Base-by-base conservation (phyloP, 2,329 filamentous ascomycete species). In the Fusarium heterosporum region DNA sequence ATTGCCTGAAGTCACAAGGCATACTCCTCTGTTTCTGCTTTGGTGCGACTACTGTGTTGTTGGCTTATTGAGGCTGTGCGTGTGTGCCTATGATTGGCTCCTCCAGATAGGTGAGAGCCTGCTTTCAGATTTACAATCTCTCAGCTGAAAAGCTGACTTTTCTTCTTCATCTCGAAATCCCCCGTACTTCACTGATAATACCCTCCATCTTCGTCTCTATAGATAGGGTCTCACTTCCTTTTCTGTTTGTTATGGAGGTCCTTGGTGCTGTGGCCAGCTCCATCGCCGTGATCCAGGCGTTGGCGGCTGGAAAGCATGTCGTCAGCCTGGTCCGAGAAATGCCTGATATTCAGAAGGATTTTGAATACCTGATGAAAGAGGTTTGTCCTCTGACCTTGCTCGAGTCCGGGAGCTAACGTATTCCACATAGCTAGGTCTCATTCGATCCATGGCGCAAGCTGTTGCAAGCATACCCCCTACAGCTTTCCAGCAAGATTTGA, bases 241-340 rank as follows among this genome's bases (percentile, higher is more conserved):
- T 32, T 13, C 12, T 8, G 4, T 22, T 16, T 1, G 9, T 9
- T 3, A 66, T 66, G 63, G 64, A 68, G n/a, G 54, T 67, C 5
- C 36, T 67, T 2, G 59, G 64, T 25, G 51, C 59, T 0, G 39
- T 68, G 3, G 63, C 50, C 14, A 68, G 64, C 41, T 55, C 50
- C 14, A 68, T 67, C 12, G 59, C 64, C 1, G 22, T 68, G 2
- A 22, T 57, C 1, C 64, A 67, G 40, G 50, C 43, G 12, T 19
- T 64, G 22, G 41, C 38, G 11, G 64, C 53, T 16, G 64, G 60
- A 5, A 58, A 53, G 3, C 42, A 64, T 28, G 48, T 48, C 12
- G 25, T 64, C 3, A 43, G 38, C 22, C 14, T 67, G 13, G 36
- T 61, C 9, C 50, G 53, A 3, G 45, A 60, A 12, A 26, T 67